Conservation (phyloP, 208 protist species). For the Trichomonas gallinae region DNA sequence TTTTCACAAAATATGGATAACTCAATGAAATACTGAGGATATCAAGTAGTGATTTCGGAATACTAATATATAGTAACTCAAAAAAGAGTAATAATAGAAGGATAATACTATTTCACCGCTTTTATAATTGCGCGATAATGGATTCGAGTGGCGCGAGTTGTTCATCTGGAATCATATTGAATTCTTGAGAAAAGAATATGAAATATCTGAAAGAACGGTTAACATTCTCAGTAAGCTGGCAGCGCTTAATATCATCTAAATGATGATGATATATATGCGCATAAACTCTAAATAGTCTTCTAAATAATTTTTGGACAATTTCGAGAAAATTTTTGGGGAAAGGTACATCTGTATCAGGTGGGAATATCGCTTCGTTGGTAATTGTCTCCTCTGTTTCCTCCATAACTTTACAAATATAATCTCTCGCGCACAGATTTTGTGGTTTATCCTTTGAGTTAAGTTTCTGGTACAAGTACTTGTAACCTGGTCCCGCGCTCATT, state of each 20-base stretch:
- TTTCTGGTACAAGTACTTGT: conserved; percentile 18
- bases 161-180: neutral
- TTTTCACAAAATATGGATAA: no score
- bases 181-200: conserved; percentile 7
- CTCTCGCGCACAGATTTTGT: neutral
- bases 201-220: neutral
- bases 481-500: conserved; percentile 57
- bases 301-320: conserved; percentile 78
- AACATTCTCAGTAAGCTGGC: neutral
- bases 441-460: neutral
- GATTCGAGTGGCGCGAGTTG: neutral
- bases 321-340: conserved; percentile 54
- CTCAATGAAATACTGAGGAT: no score
- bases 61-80: no score
- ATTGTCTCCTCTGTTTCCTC: neutral
- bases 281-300: conserved; percentile 89
- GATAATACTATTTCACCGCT: no score
- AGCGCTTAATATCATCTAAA: conserved; percentile 63
- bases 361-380: neutral
- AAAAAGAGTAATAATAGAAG: no score
- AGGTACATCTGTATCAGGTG: conserved; percentile 30
- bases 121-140: neutral
- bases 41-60: no score
- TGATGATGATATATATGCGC: conserved; percentile 91
- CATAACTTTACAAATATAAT: neutral